Evolutionary conservation across 1,139 yeast genomes (phyloP).

Genomic region (Nakaseomyces nivariensis): DNA sequence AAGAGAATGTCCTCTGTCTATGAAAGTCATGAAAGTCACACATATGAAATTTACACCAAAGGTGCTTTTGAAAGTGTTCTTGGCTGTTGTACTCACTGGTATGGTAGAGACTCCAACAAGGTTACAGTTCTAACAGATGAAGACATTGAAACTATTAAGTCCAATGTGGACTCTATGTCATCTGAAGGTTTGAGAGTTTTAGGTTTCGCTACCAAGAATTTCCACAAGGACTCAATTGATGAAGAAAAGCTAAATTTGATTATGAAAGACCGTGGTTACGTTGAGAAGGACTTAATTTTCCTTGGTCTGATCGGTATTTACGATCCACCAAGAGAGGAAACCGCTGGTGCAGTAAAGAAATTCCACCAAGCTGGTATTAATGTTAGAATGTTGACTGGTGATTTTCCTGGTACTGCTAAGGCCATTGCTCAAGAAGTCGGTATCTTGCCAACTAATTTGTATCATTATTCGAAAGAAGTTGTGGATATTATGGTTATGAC

Average conservation of each 20-base stretch:
- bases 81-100: constrained; percentile 51
- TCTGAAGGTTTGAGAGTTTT: constrained; percentile 80
- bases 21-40: constrained; percentile 43
- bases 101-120: constrained; percentile 43
- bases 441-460: constrained; percentile 62
- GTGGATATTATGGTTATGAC: constrained; percentile 61
- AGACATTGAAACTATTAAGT: constrained; percentile 37
- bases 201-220: constrained; percentile 52
- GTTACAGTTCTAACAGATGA: constrained; percentile 44
- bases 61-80: constrained; percentile 83
- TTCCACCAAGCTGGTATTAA: constrained; percentile 90
- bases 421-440: constrained; percentile 91
- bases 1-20: constrained; percentile 83
- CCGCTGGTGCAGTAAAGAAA: constrained; percentile 58
- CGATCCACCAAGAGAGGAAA: constrained; percentile 92
- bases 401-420: constrained; percentile 82
- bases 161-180: constrained; percentile 60
- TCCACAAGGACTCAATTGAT: constrained; percentile 35
- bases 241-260: constrained; percentile 9
- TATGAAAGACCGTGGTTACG: constrained; percentile 29
- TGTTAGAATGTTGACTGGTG: constrained; percentile 98
- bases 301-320: constrained; percentile 90
- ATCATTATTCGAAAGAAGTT: constrained; percentile 62
- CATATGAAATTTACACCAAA: constrained; percentile 56
- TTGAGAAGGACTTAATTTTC: constrained; percentile 69